Evolutionary conservation across 2,329 filamentous ascomycete genomes (phyloP), one percentile per base, ranked within the genome.

Genomic region (Shiraia bambusicola): DNA sequence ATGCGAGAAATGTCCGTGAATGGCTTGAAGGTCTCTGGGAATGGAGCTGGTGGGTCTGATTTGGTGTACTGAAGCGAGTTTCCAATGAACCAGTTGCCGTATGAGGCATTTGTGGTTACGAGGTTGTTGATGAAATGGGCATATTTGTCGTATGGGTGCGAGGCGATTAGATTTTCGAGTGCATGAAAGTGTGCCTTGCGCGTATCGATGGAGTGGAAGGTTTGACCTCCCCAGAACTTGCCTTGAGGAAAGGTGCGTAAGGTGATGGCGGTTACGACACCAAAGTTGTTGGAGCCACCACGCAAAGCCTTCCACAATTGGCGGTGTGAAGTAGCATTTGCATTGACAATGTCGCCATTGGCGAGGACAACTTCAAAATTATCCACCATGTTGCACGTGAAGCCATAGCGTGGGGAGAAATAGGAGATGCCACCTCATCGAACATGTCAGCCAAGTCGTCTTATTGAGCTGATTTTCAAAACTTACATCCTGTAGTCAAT

Each of bases 341-440:
- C 32, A 16, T 71, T 52, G 19, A 69, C 54, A 13, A 72, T 47
- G 2, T 58, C 52, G 7, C 69, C 69, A 28, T 56, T 55, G 14
- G 67, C 65, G 17, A 72, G 61, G 2, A 71, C 67, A 6, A 71
- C 50, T 39, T 68, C 52, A 24, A 42, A 59, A 24, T 65, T 67
- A 7, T 30, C 36, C 10, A 54, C 52, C 37, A 34, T 56, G 48
- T 53, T 60, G 49, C 47, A 61, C 29, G 32, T 54, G 38, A 28
- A 52, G 22, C 58, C 57, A 17, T 43, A 28, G n/a, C 41, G 33
- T 14, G 36, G 39, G 5, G 45, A 44, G 28, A 46, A 44, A 36
- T 42, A 56, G 3, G 50, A 48, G 4, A 50, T 45, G 6, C 54
- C 54, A 13, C 48, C 28, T 37, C 6, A 13, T 24, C 24, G 7